Evolutionary conservation across 441 rosid genomes (phyloP).

Genomic region (Pelargonium cotyledonis): DNA sequence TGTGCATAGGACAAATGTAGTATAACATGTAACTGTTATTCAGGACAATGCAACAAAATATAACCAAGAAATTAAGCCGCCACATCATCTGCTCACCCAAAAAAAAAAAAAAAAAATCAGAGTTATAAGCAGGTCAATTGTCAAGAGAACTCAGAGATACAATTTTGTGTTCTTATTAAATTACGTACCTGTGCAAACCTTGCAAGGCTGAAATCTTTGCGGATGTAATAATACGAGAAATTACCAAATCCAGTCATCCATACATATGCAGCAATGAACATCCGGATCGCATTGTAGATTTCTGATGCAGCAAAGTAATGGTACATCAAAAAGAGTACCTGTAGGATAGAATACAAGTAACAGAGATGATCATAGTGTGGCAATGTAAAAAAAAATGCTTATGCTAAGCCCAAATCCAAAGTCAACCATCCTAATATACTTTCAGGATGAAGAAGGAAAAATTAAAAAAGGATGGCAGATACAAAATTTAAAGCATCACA

Average conservation of each 20-base stretch:
- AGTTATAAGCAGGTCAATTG: slow-evolving; percentile 13
- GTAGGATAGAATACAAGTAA: slow-evolving; percentile 19
- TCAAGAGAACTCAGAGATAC: neutral
- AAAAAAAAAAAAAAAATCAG: slow-evolving; percentile 16
- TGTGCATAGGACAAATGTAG: slow-evolving; percentile 99
- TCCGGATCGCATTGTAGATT: slow-evolving; percentile 87
- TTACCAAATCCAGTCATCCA: slow-evolving; percentile 99
- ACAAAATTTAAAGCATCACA: neutral
- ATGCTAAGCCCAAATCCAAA: neutral
- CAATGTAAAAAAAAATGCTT: neutral
- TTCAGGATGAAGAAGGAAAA: neutral
- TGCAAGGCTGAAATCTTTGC: slow-evolving; percentile 91
- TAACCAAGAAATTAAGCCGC: slow-evolving; percentile 94
- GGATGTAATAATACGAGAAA: slow-evolving; percentile 89
- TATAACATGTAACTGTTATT: slow-evolving; percentile 89
- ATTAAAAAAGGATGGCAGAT: neutral
- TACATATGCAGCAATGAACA: slow-evolving; percentile 95
- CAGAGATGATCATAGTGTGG: neutral
- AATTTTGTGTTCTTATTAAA: neutral
- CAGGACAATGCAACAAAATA: slow-evolving; percentile 80
- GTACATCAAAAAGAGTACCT: slow-evolving; percentile 94
- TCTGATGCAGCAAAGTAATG: slow-evolving; percentile 97
- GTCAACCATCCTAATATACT: neutral
- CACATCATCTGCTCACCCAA: slow-evolving; percentile 89
- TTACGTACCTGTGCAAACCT: slow-evolving; percentile 75